Conservation (phyloP, 1,284 basidiomycete genomes). For the Malassezia caprae region DNA sequence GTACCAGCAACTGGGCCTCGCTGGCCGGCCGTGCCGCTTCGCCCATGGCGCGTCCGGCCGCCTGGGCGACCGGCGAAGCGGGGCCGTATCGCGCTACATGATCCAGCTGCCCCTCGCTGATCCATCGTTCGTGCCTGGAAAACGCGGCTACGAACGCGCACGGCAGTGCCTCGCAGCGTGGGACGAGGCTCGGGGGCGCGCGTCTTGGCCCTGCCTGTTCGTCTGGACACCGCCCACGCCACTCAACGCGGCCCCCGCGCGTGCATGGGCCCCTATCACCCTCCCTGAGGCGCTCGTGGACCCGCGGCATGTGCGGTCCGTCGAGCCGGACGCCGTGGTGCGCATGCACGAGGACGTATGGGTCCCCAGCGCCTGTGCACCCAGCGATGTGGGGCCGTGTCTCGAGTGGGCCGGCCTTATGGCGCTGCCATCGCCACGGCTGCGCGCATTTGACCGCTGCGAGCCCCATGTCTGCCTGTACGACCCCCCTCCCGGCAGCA, state of each 20-base stretch:
- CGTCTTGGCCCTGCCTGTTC: slow-evolving; percentile 7
- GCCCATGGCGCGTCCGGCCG: slow-evolving; percentile 32
- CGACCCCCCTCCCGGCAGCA: not conserved
- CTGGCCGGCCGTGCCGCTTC: slow-evolving; percentile 35
- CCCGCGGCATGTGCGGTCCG: not conserved
- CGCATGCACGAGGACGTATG: not conserved
- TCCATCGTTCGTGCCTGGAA: slow-evolving; percentile 38
- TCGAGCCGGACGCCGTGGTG: not conserved
- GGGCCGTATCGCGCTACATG: slow-evolving; percentile 30
- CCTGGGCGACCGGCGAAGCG: slow-evolving; percentile 35
- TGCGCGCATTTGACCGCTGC: slow-evolving; percentile 9
- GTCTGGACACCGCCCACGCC: not conserved
- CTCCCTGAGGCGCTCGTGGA: not conserved
- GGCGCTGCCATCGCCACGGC: slow-evolving; percentile 1
- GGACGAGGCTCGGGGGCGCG: slow-evolving; percentile 22
- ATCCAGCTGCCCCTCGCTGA: slow-evolving; percentile 32
- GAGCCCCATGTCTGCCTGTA: slow-evolving; percentile 8
- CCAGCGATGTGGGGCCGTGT: not conserved
- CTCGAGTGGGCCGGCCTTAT: slow-evolving; percentile 12
- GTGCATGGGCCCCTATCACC: slow-evolving; percentile 2
- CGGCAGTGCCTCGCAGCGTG: slow-evolving; percentile 24
- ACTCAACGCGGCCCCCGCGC: slow-evolving; percentile 5
- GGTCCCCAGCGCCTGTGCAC: not conserved
- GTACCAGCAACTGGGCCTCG: slow-evolving; percentile 41
- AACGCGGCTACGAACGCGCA: slow-evolving; percentile 36